Conservation (phyloP, 2,329 filamentous ascomycete species). For the Trichoderma aggressivum region DNA sequence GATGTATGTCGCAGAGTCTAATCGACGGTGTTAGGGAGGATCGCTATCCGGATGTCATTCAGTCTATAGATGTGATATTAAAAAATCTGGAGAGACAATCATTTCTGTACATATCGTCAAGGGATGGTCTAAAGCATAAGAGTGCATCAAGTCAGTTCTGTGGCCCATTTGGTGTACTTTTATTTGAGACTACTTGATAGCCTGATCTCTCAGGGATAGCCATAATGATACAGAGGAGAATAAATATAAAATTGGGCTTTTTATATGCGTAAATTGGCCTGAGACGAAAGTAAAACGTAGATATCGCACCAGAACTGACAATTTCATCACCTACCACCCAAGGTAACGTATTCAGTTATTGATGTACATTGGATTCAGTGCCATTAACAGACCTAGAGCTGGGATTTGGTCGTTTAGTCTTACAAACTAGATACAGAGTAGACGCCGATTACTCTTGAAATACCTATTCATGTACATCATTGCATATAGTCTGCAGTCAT, state of each 20-base stretch:
- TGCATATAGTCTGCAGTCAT: neutral
- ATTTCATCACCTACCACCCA: too few relatives aligned
- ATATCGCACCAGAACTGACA: too few relatives aligned
- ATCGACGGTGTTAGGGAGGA: neutral
- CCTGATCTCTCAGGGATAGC: neutral
- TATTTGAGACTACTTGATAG: neutral
- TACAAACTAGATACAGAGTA: neutral
- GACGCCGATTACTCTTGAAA: neutral
- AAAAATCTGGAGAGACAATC: neutral
- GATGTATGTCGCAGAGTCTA: neutral
- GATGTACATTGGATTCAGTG: too few relatives aligned
- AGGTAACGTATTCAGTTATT: too few relatives aligned
- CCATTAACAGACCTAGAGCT: too few relatives aligned
- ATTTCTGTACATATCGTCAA: neutral
- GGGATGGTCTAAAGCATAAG: neutral
- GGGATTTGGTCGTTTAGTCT: neutral
- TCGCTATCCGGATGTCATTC: neutral
- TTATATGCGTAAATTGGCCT: neutral
- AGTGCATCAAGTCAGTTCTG: neutral
- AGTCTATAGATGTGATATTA: neutral
- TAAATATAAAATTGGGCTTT: neutral
- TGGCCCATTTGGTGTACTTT: neutral
- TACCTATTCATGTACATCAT: neutral
- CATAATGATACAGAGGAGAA: neutral
- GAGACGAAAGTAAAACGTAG: too few relatives aligned